phyloP scores from a whole-genome alignment of 768 basidiomycete genomes.

The Lactarius sp. region DNA sequence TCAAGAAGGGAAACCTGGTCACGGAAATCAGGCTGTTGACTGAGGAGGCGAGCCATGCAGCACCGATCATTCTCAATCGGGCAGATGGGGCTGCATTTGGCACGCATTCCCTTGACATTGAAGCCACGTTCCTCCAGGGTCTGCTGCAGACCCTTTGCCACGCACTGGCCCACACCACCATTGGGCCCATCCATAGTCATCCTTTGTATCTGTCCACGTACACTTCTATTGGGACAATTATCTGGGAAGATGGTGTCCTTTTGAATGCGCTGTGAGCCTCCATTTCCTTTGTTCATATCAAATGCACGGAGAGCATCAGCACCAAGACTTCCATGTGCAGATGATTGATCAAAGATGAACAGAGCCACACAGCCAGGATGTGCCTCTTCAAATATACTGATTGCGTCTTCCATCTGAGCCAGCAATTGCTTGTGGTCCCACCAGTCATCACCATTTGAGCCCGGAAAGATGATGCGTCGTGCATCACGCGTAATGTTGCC shows the following conservation, averaged over 20 bases:
- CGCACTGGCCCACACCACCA: background rate
- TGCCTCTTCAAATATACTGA: background rate
- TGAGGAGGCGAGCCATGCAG: constrained; percentile 2
- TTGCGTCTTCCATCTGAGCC: background rate
- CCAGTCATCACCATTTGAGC: background rate
- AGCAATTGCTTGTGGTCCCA: background rate
- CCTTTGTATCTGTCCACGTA: background rate
- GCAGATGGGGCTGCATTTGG: background rate
- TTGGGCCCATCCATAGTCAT: background rate
- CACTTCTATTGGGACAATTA: background rate
- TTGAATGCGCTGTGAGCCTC: background rate
- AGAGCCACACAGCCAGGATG: background rate
- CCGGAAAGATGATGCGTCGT: background rate
- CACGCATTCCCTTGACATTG: background rate
- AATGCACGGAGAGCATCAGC: background rate
- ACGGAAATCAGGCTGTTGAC: background rate
- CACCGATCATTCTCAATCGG: background rate
- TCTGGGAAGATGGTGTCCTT: background rate
- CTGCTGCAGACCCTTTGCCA: background rate
- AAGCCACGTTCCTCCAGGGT: background rate
- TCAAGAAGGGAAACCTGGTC: background rate
- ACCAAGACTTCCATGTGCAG: background rate
- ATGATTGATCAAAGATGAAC: constrained; percentile 1
- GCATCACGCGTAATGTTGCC: background rate
- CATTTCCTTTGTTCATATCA: background rate